A percentile compares a stretch with the other conserved stretches of the same genome.
These are phyloP conservation scores for Elongisporangium senticosum DNA, from an alignment of 352 stramenopile species.

Conservation along the genomic window DNA sequence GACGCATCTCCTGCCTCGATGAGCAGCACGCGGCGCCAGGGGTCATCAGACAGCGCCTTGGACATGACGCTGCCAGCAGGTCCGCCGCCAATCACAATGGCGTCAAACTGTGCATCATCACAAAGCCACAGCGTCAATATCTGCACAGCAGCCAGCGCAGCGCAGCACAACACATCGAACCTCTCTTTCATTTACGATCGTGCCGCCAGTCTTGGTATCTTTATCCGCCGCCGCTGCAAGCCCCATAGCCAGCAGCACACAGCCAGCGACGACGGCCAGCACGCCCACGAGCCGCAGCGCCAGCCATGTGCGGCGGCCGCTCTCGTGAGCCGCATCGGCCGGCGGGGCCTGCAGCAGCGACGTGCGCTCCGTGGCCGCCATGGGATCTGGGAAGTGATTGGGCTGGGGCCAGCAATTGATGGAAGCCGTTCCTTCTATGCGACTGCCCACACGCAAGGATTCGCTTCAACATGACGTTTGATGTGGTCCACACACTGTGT, in stretches of 20 bases:
- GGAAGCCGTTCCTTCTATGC: not conserved
- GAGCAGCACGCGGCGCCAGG: slow-evolving; percentile 52
- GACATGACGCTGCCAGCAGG: slow-evolving; percentile 52
- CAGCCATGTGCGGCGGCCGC: not conserved
- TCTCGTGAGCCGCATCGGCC: not conserved
- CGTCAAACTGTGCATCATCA: slow-evolving; percentile 30
- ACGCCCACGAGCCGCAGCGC: not conserved
- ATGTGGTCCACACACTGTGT: not conserved
- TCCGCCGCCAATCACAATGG: slow-evolving; percentile 57
- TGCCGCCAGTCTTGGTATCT: not conserved
- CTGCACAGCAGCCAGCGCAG: not conserved
- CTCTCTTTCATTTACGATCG: not conserved
- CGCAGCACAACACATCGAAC: not conserved
- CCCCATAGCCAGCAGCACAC: not conserved
- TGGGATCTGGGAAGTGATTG: not conserved
- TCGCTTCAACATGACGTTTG: not conserved
- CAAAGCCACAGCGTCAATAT: not conserved
- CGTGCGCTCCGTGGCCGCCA: not conserved
- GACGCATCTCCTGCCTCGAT: slow-evolving; percentile 60
- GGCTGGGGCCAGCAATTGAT: not conserved
- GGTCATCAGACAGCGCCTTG: slow-evolving; percentile 45
- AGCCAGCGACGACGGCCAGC: not conserved
- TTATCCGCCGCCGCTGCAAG: not conserved
- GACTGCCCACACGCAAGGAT: not conserved
- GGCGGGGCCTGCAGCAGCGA: not conserved